These are phyloP conservation scores for Phytophthora cryptogea DNA, from an alignment of 352 stramenopile species.

Conservation along the genomic window DNA sequence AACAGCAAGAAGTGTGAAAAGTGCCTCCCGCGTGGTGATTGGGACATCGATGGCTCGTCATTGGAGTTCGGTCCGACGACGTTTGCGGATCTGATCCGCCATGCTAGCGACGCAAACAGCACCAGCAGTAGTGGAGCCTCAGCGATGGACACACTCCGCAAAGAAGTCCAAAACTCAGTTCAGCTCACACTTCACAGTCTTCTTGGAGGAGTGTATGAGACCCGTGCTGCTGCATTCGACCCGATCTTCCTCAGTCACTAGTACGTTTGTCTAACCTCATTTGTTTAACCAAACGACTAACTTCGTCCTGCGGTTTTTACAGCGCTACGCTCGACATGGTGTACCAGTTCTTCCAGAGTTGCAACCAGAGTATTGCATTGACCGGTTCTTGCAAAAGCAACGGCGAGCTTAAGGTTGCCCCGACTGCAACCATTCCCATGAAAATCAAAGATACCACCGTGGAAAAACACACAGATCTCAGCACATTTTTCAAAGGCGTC, in stretches of 20 bases:
- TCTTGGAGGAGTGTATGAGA: slow-evolving; percentile 48
- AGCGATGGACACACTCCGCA: slow-evolving; percentile 40
- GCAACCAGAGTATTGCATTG: slow-evolving; percentile 45
- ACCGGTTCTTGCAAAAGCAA: slow-evolving; percentile 35
- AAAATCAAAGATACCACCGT: slow-evolving; percentile 32
- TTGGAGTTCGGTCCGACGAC: slow-evolving; percentile 68
- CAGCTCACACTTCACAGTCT: slow-evolving; percentile 50
- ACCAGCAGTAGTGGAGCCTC: slow-evolving; percentile 32
- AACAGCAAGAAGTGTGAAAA: slow-evolving; percentile 49
- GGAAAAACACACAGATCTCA: slow-evolving; percentile 35
- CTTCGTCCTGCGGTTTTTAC: too few species aligned
- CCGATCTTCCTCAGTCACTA: slow-evolving; percentile 57
- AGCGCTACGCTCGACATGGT: slow-evolving; percentile 60
- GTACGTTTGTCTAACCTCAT: slow-evolving; percentile 23
- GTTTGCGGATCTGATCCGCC: slow-evolving; percentile 62
- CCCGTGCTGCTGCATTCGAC: slow-evolving; percentile 46
- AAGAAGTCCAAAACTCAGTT: slow-evolving; percentile 42
- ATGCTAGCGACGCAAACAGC: slow-evolving; percentile 34
- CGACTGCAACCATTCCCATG: slow-evolving; percentile 40
- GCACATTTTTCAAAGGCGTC: slow-evolving; percentile 37
- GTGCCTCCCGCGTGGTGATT: slow-evolving; percentile 69
- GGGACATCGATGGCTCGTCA: slow-evolving; percentile 61
- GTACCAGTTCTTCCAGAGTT: slow-evolving; percentile 70
- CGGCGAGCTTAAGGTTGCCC: slow-evolving; percentile 31
- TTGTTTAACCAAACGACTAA: slow-evolving; percentile 2